phyloP scores from a whole-genome alignment of 164 flowering plant species.

The Amborella trichopoda region DNA sequence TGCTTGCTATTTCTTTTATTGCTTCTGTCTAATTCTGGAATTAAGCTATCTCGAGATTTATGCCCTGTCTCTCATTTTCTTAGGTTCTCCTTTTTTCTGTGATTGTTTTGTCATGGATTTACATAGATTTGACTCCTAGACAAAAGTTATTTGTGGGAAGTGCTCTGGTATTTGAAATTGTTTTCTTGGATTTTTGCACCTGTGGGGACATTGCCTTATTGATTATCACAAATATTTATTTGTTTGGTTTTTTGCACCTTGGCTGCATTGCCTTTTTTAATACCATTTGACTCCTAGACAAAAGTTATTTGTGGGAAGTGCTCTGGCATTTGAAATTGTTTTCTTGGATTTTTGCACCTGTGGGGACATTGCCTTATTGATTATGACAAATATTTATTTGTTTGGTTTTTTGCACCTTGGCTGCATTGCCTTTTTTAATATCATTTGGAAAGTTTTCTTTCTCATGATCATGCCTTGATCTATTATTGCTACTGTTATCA shows the following conservation, averaged over 20 bases:
- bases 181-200: too few relatives aligned
- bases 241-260: slow-evolving; percentile 29
- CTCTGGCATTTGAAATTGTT: background rate
- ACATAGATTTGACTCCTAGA: background rate
- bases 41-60: too few relatives aligned
- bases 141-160: background rate
- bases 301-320: background rate
- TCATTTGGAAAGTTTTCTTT: slow-evolving; percentile 35
- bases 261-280: too few relatives aligned
- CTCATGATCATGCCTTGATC: slow-evolving; percentile 34
- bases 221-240: too few relatives aligned
- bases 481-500: slow-evolving; percentile 22
- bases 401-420: slow-evolving; percentile 31
- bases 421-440: slow-evolving; percentile 34
- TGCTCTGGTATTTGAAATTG: background rate
- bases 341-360: too few relatives aligned
- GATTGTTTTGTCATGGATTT: background rate
- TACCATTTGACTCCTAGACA: background rate
- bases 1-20: too few relatives aligned
- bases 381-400: too few relatives aligned
- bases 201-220: too few relatives aligned
- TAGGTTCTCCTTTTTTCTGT: background rate
- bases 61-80: background rate
- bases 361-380: too few relatives aligned
- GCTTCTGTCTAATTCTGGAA: too few relatives aligned